Conservation (phyloP, 129 eudicot genomes). For the Saussurea involucrata region DNA sequence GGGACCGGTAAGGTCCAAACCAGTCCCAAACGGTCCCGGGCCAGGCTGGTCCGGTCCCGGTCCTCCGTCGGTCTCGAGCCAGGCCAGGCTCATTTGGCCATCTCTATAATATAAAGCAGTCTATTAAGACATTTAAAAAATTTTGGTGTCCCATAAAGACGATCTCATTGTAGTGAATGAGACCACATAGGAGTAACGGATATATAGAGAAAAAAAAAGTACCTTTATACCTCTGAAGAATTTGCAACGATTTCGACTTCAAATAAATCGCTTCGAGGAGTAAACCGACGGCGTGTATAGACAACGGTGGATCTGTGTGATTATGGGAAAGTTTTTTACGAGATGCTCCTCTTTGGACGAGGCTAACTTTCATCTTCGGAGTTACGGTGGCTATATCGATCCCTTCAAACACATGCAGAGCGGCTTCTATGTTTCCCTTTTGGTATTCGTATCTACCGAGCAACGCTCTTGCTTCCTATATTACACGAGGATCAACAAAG, state of each 20-base stretch:
- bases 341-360: conserved; percentile 47
- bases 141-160: not conserved
- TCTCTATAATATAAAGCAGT: too few relatives aligned
- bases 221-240: conserved; percentile 84
- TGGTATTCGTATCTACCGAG: conserved; percentile 93
- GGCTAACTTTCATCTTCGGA: conserved; percentile 71
- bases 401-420: conserved; percentile 94
- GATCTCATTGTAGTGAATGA: not conserved
- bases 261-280: conserved; percentile 72
- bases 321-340: conserved; percentile 48
- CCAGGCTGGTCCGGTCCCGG: too few relatives aligned
- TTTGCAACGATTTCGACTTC: conserved; percentile 82
- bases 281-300: conserved; percentile 68
- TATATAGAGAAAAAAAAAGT: conserved; percentile 13
- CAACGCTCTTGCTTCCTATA: conserved; percentile 90
- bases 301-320: conserved; percentile 47
- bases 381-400: conserved; percentile 66
- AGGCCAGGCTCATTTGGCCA: too few relatives aligned
- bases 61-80: too few relatives aligned
- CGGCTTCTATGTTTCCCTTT: conserved; percentile 95
- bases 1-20: too few relatives aligned
- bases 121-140: not conserved
- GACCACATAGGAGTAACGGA: not conserved
- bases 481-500: not conserved
- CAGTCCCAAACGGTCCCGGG: too few relatives aligned